Evolutionary conservation across 148 eudicot genomes (phyloP), one percentile per base, ranked within the genome.

Genomic region (Vaccinium macrocarpon): DNA sequence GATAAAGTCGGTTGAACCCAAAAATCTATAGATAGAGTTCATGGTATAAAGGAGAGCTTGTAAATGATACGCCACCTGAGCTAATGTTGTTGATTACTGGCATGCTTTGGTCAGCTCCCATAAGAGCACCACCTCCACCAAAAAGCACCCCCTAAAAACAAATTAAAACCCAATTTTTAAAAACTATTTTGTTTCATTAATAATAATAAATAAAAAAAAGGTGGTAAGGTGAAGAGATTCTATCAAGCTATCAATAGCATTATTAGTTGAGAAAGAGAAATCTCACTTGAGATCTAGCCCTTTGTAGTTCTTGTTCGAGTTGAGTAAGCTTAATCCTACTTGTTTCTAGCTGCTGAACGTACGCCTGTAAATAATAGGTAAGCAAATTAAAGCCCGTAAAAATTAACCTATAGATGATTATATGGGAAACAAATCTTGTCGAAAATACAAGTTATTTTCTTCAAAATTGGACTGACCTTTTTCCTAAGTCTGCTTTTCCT

Each of bases 401-500:
- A 72, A 5, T 23, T 64, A n/a, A 42, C 46, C 46, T 6, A 42
- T 42, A 42, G 5, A 42, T 4, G 46, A 42, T 42, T 21, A 35
- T 1, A 51, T 15, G 49, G 59, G 59, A 6, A 55, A 55, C 59
- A 50, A 50, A 50, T 50, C 52, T 55, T 55, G 19, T 55, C 1
- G 15, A 13, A 71, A 49, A 32, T 66, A 55, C 12, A 73, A 0
- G 48, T 56, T 1, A 14, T 14, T 83, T 83, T 27, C 4, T 73
- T 52, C 19, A 4, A 48, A 21, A 8, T 16, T 56, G 80, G 79
- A 89, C 93, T 84, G 29, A 89, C 99, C 98, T 95, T 97, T 90
- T 97, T 97, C 86, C 99, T 93, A 81, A 97, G 96, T 90, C 99
- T 95, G 92, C 99, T 95, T 90, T 97, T 97, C 88, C 98, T 93